phyloP scores from a whole-genome alignment of 2,329 filamentous ascomycete species.

The Neophaeococcomyces mojaviensis region DNA sequence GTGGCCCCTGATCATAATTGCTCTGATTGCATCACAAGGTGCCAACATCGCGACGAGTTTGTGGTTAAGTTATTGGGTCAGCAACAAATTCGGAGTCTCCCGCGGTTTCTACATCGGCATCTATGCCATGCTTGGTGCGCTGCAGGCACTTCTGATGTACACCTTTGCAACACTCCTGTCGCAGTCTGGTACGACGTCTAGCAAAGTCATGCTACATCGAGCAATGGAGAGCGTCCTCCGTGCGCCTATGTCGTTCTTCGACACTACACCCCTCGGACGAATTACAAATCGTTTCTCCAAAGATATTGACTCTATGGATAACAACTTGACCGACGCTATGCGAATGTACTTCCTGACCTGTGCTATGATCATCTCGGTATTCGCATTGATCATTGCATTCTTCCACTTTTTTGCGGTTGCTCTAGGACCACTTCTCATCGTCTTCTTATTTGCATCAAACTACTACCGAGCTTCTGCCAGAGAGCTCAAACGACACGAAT shows the following conservation, averaged over 20 bases:
- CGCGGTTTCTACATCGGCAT: slow-evolving; percentile 63
- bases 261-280: slow-evolving; percentile 87
- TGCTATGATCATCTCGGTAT: slow-evolving; percentile 73
- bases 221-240: slow-evolving; percentile 69
- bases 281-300: slow-evolving; percentile 96
- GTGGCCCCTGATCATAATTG: slow-evolving; percentile 54
- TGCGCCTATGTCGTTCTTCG: slow-evolving; percentile 82
- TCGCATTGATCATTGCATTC: slow-evolving; percentile 86
- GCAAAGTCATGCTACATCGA: slow-evolving; percentile 69
- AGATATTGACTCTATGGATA: slow-evolving; percentile 96
- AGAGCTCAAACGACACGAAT: slow-evolving; percentile 90
- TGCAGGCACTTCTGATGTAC: slow-evolving; percentile 71
- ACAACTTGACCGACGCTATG: slow-evolving; percentile 78
- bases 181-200: slow-evolving; percentile 70
- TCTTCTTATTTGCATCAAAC: slow-evolving; percentile 74
- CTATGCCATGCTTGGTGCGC: slow-evolving; percentile 63
- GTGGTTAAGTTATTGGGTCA: slow-evolving; percentile 94
- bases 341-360: slow-evolving; percentile 87
- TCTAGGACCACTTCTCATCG: slow-evolving; percentile 59
- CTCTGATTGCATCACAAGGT: slow-evolving; percentile 67
- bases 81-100: slow-evolving; percentile 61
- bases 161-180: slow-evolving; percentile 71
- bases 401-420: slow-evolving; percentile 81
- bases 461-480: slow-evolving; percentile 89
- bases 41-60: slow-evolving; percentile 81